phyloP scores from a whole-genome alignment of 495 filamentous ascomycete species.

The Penicillium canariense region DNA sequence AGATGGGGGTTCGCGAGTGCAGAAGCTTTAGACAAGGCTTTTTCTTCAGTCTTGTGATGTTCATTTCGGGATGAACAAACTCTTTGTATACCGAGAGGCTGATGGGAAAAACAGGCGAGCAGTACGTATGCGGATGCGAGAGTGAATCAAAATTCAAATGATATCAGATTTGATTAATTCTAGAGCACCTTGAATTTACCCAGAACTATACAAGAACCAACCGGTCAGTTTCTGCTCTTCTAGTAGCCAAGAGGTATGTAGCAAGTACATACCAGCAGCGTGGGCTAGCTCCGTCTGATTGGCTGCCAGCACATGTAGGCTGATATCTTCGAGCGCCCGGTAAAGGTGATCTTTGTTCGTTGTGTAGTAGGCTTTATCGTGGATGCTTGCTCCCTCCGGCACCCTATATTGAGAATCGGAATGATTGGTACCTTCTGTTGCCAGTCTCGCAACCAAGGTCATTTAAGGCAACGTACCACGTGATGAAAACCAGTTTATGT shows the following conservation, averaged over 20 bases:
- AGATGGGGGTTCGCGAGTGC: background rate
- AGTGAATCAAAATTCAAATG: background rate
- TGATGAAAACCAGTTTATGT: conserved; percentile 24
- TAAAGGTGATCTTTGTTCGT: conserved; percentile 26
- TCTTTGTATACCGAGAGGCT: background rate
- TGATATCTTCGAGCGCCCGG: conserved; percentile 16
- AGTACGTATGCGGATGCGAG: background rate
- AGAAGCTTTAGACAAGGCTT: background rate
- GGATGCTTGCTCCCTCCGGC: conserved; percentile 16
- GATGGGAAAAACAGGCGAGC: background rate
- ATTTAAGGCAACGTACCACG: conserved; percentile 17
- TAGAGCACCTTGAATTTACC: background rate
- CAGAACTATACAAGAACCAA: background rate
- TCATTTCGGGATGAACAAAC: background rate
- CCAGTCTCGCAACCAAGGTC: background rate
- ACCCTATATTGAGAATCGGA: conserved; percentile 10
- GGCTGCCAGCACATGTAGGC: conserved; percentile 24
- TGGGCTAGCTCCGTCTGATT: conserved; percentile 16
- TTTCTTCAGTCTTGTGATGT: background rate
- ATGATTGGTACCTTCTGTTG: background rate
- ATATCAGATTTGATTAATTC: background rate
- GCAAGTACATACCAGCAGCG: conserved; percentile 17
- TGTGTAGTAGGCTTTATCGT: conserved; percentile 23
- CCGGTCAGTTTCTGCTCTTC: background rate
- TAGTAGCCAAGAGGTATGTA: background rate